Evolutionary conservation across 139 green algal genomes (phyloP), one percentile per base, ranked within the genome.

Genomic region (Chlorella sorokiniana): DNA sequence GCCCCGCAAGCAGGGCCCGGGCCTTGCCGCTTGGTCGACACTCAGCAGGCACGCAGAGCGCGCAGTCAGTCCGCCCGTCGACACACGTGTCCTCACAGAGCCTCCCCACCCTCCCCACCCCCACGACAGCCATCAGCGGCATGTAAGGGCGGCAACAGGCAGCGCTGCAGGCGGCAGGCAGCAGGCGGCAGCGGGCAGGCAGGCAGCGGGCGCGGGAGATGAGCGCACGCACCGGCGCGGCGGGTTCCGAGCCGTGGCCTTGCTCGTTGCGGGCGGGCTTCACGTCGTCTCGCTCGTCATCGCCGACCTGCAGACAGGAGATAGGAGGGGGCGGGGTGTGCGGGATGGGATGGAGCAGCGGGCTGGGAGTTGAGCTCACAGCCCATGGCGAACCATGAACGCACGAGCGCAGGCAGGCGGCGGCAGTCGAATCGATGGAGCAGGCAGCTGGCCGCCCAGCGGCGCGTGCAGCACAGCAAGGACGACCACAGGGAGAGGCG

Each of bases 241-340:
- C 72, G 4, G 72, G 72, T 52, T 79, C 72, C 1, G 54, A 79
- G 35, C 72, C 72, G 37, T 68, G 48, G 16, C n/a, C 51, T 16
- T 29, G 52, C 52, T 68, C 51, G 37, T 79, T 41, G 14, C 72
- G 35, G 1, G 52, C 52, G 35, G 72, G 20, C 52, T 68, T 67
- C 0, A 54, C 52, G 29, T 79, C 72, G 51, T 79, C 72, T 37
- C 51, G 35, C 52, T 79, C 72, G 33, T 79, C 72, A 29, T 79
- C 72, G 3, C 72, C 72, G 0, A 72, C 37, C 65, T 72, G 65
- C 16, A 51, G 3, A 45, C 33, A 2, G 22, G 18, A 48, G 37
- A 14, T 3, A 9, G 27, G n/a, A 11, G 9, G 35, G 51, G 31
- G 29, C n/a, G 10, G 4, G 8, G 4, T 29, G 27, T 11, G 31